These are phyloP conservation scores for Hanseniaspora guilliermondii DNA, from an alignment of 805 yeast genomes.

Conservation along the genomic window DNA sequence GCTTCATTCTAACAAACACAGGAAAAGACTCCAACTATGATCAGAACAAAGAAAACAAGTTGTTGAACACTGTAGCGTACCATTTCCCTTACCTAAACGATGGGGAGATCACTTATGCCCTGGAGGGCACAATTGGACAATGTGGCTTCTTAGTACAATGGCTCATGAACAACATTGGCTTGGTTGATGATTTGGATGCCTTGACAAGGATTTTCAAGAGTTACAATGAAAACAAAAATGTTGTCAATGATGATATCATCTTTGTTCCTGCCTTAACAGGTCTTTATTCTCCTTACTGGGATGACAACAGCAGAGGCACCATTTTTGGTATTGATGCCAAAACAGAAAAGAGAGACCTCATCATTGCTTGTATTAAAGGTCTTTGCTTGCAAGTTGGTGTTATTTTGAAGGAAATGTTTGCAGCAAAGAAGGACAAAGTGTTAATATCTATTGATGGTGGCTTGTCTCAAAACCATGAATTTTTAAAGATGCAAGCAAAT, in stretches of 20 bases:
- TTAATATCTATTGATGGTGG: conserved; percentile 81
- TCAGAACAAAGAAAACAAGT: conserved; percentile 40
- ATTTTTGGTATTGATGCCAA: conserved; percentile 86
- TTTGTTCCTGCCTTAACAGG: conserved; percentile 94
- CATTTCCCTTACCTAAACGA: conserved; percentile 62
- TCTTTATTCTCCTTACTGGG: conserved; percentile 93
- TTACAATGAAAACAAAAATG: conserved; percentile 73
- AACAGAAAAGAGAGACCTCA: conserved; percentile 83
- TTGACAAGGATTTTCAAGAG: conserved; percentile 73
- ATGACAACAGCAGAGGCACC: conserved; percentile 80
- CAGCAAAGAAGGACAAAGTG: conserved; percentile 32
- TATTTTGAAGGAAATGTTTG: conserved; percentile 68
- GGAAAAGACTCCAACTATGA: conserved; percentile 49
- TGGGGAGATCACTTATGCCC: conserved; percentile 56
- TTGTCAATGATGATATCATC: conserved; percentile 73
- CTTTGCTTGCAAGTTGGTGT: conserved; percentile 90
- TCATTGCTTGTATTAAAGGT: conserved; percentile 90
- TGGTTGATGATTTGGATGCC: conserved; percentile 82
- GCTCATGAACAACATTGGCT: conserved; percentile 79
- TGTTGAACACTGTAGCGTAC: conserved; percentile 79
- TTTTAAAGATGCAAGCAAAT: conserved; percentile 89
- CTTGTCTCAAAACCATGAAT: conserved; percentile 80
- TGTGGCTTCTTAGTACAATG: conserved; percentile 92
- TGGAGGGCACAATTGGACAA: conserved; percentile 92
- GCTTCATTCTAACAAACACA: conserved; percentile 78